A percentile compares a stretch with the other conserved stretches of the same genome.
Evolutionary conservation across 139 green algal species (phyloP).

Genomic region (Parachlorella kessleri): DNA sequence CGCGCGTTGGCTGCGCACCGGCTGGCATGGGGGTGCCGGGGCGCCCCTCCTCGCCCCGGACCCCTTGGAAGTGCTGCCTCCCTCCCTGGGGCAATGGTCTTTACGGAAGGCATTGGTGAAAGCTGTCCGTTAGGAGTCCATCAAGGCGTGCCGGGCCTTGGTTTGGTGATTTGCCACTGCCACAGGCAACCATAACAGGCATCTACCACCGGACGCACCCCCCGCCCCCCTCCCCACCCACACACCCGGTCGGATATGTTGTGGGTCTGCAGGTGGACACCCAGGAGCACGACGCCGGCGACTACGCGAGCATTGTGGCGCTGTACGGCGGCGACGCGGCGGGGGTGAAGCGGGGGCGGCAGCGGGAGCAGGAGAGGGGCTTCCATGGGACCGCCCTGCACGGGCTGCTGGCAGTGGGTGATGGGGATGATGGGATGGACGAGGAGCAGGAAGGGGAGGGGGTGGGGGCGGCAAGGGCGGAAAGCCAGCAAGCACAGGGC

Average conservation of each 20-base stretch:
- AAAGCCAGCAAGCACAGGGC: not conserved
- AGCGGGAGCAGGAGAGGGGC: constrained; percentile 24
- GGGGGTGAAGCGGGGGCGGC: not conserved
- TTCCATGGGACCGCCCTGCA: constrained; percentile 46
- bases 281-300: constrained; percentile 27
- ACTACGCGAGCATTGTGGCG: constrained; percentile 8
- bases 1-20: too few species aligned
- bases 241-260: too few species aligned
- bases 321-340: not conserved
- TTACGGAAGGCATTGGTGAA: not conserved
- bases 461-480: not conserved
- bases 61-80: too few species aligned
- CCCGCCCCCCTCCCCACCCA: too few species aligned
- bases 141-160: not conserved
- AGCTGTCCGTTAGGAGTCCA: not conserved
- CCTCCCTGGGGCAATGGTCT: too few species aligned
- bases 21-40: not conserved
- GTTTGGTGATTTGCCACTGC: not conserved
- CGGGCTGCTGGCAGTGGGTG: constrained; percentile 8
- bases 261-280: constrained; percentile 36
- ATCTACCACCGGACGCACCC: too few species aligned
- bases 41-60: not conserved
- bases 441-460: not conserved
- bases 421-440: not conserved
- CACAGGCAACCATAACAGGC: too few species aligned